Base-by-base conservation (phyloP, 257 asterid species). In the Coffea eugenioides region DNA sequence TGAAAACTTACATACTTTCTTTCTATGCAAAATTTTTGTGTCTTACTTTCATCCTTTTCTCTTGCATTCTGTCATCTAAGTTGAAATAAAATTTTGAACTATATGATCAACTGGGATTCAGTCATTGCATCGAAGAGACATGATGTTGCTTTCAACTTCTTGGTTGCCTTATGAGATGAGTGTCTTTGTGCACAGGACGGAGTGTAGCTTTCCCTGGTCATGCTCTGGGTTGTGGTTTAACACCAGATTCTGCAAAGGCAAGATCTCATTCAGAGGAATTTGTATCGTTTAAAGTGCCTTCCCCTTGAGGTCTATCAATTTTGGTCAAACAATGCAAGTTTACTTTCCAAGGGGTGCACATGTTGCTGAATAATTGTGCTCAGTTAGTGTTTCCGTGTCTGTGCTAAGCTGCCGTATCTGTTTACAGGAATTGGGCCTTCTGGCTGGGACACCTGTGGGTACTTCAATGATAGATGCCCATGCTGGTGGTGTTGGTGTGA, bases 201-300 rank as follows among this genome's bases (percentile, higher is more conserved):
- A 93, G 98, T 88, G 97, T 95, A 69, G 97, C 99, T 80, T 95
- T 95, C 87, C 99, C 99, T 79, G 99, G 99, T 59, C 97, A 95
- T 88, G 96, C 96, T 68, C 89, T 95, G 91, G 99, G 98, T 72
- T 90, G 90, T 74, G 99, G 99, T 77, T 88, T 95, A 84, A 92
- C 95, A 65, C 90, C 86, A 73, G 91, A 74, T 69, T 96, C 98
- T 81, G 99, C 99, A 84, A 92, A 91, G 97, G 99, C 91, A 93
- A 93, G 97, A 80, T 68, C 62, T 48, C 82, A 21, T 41, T 65
- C 72, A 52, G 54, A 83, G 83, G 79, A 46, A 34, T 31, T 83
- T 72, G 69, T 52, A 65, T 76, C 59, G 81, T 61, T 77, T 80
- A 61, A 78, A 79, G 76, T 77, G 75, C 71, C 72, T 61, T 78